Evolutionary conservation across 192 early-diverging fungal genomes (phyloP), one percentile per base, ranked within the genome.

Genomic region (Backusella psychrophila): DNA sequence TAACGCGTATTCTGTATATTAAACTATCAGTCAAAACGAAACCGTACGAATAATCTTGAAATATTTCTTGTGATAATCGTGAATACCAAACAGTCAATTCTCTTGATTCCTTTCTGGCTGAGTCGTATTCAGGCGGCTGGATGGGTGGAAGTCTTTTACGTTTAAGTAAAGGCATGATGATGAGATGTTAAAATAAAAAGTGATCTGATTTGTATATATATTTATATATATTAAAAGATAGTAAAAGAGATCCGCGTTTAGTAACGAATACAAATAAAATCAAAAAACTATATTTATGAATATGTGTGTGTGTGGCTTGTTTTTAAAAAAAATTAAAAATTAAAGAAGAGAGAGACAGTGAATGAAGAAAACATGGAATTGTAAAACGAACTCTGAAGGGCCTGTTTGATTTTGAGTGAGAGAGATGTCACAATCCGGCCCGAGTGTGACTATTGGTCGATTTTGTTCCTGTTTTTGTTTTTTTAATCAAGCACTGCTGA

Each of bases 31-130:
- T 52, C 23, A 56, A 66, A 46, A 29, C 76, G 79, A 81, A 80
- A 69, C 46, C 69, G 74, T 88, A 90, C 89, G 84, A 78, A 52
- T 90, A 90, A 52, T 73, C 79, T 31, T 80, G 77, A 46, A 90
- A 90, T 81, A 90, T 83, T 82, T 90, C 89, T 41, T 86, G 80
- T 31, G 86, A 87, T 42, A 88, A 80, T 21, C 70, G 72, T 68
- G 83, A 84, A 73, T 88, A 81, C 81, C 82, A 90, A 35, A 90
- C 88, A 53, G 82, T 81, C 17, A 44, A 66, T 31, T 87, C 85
- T 75, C 52, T 71, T 38, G 42, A 56, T 59, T 71, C 80, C 38
- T 81, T 77, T 15, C 68, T 71, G 21, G 41, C 49, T 35, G 74
- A 59, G 49, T 81, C 80, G 56, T 71, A 41, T 23, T 53, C 35